Conservation (phyloP, 164 flowering plant species). For the Buxus sempervirens region DNA sequence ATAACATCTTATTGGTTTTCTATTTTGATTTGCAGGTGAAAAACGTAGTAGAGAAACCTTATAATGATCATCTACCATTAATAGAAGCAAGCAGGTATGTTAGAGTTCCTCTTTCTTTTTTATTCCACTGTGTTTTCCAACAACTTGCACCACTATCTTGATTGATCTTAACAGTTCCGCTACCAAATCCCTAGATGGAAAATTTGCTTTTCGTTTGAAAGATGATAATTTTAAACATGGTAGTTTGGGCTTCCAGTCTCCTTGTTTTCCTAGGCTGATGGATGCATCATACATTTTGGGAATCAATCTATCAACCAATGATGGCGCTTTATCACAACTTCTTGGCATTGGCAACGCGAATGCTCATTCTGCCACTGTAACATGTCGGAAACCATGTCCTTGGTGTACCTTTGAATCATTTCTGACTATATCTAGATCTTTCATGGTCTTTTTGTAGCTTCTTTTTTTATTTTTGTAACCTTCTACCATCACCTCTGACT, state of each 20-base stretch:
- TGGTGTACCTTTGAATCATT: too few species aligned
- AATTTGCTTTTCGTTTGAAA: not conserved
- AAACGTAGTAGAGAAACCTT: slow-evolving; percentile 92
- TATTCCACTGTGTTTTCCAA: not conserved
- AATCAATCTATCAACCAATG: too few species aligned
- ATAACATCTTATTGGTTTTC: not conserved
- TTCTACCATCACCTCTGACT: too few species aligned
- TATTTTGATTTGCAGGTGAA: slow-evolving; percentile 60
- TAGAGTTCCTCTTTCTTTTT: slow-evolving; percentile 4
- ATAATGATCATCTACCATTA: slow-evolving; percentile 92
- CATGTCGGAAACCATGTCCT: too few species aligned
- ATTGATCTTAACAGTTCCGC: not conserved
- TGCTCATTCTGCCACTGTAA: too few species aligned
- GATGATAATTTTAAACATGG: not conserved
- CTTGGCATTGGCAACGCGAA: too few species aligned
- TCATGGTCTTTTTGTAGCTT: too few species aligned
- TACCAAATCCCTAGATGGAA: not conserved
- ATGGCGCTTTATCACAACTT: too few species aligned
- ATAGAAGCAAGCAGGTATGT: slow-evolving; percentile 97
- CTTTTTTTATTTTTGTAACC: too few species aligned
- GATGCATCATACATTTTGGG: not conserved
- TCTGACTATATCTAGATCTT: too few species aligned
- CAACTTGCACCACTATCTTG: not conserved
- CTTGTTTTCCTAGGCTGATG: not conserved
- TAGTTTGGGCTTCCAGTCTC: not conserved